Conservation (phyloP, 176 grass and related monocot genomes). For the Eragrostis nindensis region DNA sequence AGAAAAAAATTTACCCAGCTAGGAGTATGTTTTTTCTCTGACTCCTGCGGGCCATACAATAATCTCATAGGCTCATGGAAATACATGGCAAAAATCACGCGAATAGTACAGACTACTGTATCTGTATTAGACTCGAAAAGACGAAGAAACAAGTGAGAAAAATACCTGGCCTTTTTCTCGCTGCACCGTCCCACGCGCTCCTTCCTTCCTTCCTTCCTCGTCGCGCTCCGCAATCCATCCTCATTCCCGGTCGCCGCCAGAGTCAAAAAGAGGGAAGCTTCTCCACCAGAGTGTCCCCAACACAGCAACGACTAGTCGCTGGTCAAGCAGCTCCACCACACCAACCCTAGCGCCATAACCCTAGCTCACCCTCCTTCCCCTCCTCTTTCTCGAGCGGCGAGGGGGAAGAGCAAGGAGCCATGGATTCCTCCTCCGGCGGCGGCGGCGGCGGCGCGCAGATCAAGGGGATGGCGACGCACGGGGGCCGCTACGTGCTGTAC, state of each 20-base stretch:
- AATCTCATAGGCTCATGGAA: neutral
- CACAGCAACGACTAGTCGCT: constrained; percentile 52
- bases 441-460: constrained; percentile 51
- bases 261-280: constrained; percentile 64
- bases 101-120: too few relatives aligned
- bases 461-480: constrained; percentile 67
- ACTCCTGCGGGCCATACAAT: neutral
- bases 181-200: constrained; percentile 30
- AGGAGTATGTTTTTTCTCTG: neutral
- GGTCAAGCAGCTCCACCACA: constrained; percentile 36
- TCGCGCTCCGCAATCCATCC: constrained; percentile 22
- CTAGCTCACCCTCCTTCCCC: neutral
- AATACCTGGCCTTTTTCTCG: neutral
- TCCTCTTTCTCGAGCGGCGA: neutral
- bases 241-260: constrained; percentile 36
- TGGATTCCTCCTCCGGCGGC: constrained; percentile 50
- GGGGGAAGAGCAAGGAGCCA: neutral
- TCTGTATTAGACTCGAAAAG: too few relatives aligned
- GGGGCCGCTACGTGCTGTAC: constrained; percentile 82
- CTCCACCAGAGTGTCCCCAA: constrained; percentile 37
- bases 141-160: neutral
- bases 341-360: constrained; percentile 30
- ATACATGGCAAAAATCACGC: neutral
- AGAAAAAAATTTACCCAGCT: neutral
- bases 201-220: constrained; percentile 33